Evolutionary conservation across 2,329 filamentous ascomycete genomes (phyloP), one percentile per base, ranked within the genome.

Genomic region (Sporothrix euskadiensis): DNA sequence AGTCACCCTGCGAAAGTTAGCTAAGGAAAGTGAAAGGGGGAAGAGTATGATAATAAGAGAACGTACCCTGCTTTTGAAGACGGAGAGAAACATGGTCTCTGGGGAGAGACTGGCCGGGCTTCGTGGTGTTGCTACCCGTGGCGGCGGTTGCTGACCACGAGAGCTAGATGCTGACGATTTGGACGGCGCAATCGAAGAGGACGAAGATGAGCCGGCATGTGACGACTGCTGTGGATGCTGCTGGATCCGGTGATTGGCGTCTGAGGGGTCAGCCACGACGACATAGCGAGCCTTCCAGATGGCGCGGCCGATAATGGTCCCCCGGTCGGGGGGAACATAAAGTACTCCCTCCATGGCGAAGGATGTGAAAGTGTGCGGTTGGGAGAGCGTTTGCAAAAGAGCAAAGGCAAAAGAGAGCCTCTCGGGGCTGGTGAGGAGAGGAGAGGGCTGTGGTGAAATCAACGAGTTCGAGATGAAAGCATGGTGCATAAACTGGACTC

Each of bases 231-330:
- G 68, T 49, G 66, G 66, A n/a, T 72, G 71, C 30, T 47, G 49
- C 30, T 61, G 69, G 57, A 69, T 19, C 12, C 59, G 71, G 30
- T 72, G 72, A 44, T 52, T 80, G 77, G 56, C 84, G 82, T 77
- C 82, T 81, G 63, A 79, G 79, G 41, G 81, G 76, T 73, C 79
- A 78, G 88, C 88, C 73, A 90, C 82, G 73, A 89, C 83, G 66
- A 91, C 85, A 80, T 88, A 90, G 80, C 89, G 88, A 78, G 85
- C 78, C 88, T 88, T 88, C 86, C 86, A 88, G 49, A 84, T 74
- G 22, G 85, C 83, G 72, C 84, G 82, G 66, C 86, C 85, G 71
- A 88, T 83, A 68, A 88, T 85, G 61, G 84, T 84, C 52, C 84
- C 83, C 78, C 85, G 81, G 76, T 88, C 86, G 3, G 86, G 86